phyloP scores from a whole-genome alignment of 345 rosid genomes.

The Hypericum androsaemum region DNA sequence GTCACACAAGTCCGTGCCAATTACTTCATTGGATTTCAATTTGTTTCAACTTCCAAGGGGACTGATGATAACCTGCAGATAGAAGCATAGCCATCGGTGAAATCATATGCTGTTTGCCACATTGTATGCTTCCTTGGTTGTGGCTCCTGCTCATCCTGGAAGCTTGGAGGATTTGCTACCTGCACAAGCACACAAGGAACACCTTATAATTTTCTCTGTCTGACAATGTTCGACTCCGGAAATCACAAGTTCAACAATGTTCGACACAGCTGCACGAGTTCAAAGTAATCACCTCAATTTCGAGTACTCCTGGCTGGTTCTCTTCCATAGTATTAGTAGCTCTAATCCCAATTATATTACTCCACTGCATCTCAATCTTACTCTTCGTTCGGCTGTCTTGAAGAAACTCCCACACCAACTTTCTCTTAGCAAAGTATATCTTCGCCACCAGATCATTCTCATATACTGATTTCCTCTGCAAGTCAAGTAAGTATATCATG shows the following conservation, averaged over 20 bases:
- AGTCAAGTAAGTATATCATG: neutral
- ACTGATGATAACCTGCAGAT: constrained; percentile 5
- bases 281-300: constrained; percentile 22
- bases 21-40: too few relatives aligned
- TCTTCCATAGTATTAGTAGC: constrained; percentile 10
- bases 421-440: constrained; percentile 44
- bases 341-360: constrained; percentile 21
- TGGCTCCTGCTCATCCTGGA: constrained; percentile 29
- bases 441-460: constrained; percentile 51
- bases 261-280: neutral
- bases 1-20: neutral
- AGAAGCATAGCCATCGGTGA: constrained; percentile 37
- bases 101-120: constrained; percentile 33
- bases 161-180: constrained; percentile 30
- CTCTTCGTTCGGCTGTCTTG: constrained; percentile 20
- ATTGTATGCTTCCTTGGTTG: constrained; percentile 37
- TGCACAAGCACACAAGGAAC: constrained; percentile 11
- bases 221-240: too few relatives aligned
- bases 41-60: neutral
- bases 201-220: too few relatives aligned
- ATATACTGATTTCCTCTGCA: constrained; percentile 24
- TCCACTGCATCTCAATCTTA: constrained; percentile 34
- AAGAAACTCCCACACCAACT: constrained; percentile 57
- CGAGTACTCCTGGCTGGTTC: constrained; percentile 19
- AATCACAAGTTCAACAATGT: neutral